These are phyloP conservation scores for Hymenoscyphus repandus DNA, from an alignment of 2,329 filamentous ascomycete genomes.

Conservation along the genomic window DNA sequence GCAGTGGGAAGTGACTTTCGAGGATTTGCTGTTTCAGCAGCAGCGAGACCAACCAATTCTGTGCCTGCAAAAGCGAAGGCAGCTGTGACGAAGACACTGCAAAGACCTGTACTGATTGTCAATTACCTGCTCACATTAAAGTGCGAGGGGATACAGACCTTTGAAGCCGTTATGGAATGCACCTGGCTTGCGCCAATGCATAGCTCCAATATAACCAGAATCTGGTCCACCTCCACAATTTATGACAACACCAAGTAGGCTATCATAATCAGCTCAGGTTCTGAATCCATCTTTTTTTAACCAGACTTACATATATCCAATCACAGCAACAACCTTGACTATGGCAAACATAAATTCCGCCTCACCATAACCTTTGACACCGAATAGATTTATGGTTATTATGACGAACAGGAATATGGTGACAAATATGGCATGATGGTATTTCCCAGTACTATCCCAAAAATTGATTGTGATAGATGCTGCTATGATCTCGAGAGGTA, in stretches of 20 bases:
- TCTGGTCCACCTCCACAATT: conserved; percentile 74
- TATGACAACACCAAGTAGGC: conserved; percentile 78
- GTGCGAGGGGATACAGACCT: too few species aligned
- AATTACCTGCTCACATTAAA: too few species aligned
- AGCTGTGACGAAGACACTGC: conserved; percentile 70
- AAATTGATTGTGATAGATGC: conserved; percentile 80
- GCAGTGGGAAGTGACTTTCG: conserved; percentile 78
- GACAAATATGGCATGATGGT: conserved; percentile 72
- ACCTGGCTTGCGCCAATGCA: conserved; percentile 74
- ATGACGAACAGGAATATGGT: conserved; percentile 75
- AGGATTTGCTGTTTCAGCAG: conserved; percentile 74
- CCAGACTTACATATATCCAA: conserved; percentile 73
- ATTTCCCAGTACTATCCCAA: conserved; percentile 53
- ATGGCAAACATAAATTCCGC: conserved; percentile 84
- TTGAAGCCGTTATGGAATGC: conserved; percentile 81
- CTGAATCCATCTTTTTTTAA: not conserved
- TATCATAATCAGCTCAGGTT: conserved; percentile 30
- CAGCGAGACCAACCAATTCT: conserved; percentile 70
- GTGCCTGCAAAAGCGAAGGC: conserved; percentile 74
- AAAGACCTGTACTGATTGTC: too few species aligned
- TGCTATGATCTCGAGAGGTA: conserved; percentile 83
- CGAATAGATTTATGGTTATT: conserved; percentile 78
- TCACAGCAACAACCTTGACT: conserved; percentile 78
- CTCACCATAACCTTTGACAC: conserved; percentile 83
- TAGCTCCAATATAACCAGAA: conserved; percentile 73